Evolutionary conservation across 2,329 filamentous ascomycete genomes (phyloP).

Genomic region (Trichoderma gracile): DNA sequence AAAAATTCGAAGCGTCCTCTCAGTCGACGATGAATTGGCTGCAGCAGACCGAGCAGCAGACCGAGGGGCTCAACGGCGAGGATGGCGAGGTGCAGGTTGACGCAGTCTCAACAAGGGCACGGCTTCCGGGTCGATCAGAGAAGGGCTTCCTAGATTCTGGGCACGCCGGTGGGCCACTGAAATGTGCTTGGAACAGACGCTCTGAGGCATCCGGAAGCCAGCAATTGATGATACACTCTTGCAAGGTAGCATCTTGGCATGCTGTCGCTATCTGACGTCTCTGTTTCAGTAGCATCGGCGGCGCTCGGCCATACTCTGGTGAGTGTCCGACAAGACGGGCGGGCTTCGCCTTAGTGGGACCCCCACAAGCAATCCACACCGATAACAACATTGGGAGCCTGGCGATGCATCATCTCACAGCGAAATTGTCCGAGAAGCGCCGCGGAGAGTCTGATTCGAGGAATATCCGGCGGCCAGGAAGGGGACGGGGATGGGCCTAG

Average conservation of each 20-base stretch:
- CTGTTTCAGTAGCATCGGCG: slow-evolving; percentile 41
- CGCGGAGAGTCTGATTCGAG: slow-evolving; percentile 22
- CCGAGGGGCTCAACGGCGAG: not conserved
- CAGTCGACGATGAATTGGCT: not conserved
- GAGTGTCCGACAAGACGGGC: slow-evolving; percentile 35
- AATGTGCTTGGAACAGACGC: not conserved
- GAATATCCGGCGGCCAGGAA: slow-evolving; percentile 22
- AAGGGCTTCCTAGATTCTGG: slow-evolving; percentile 1
- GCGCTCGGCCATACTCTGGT: slow-evolving; percentile 43
- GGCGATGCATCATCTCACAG: slow-evolving; percentile 28
- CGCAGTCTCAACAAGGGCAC: slow-evolving; percentile 5
- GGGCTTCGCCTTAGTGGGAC: slow-evolving; percentile 37
- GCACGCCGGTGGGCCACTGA: slow-evolving; percentile 2
- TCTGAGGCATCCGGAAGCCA: slow-evolving; percentile 19
- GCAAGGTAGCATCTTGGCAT: slow-evolving; percentile 26
- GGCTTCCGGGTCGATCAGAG: not conserved
- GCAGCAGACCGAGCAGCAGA: not conserved
- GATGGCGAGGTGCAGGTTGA: not conserved
- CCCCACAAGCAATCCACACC: slow-evolving; percentile 35
- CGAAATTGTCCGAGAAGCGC: slow-evolving; percentile 34
- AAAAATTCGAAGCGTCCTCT: not conserved
- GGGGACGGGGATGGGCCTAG: not conserved
- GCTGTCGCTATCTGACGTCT: slow-evolving; percentile 25
- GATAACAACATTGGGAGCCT: slow-evolving; percentile 27
- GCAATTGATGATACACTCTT: slow-evolving; percentile 21